phyloP scores from a whole-genome alignment of 176 grass and related monocot genomes.

The Oryza coarctata region DNA sequence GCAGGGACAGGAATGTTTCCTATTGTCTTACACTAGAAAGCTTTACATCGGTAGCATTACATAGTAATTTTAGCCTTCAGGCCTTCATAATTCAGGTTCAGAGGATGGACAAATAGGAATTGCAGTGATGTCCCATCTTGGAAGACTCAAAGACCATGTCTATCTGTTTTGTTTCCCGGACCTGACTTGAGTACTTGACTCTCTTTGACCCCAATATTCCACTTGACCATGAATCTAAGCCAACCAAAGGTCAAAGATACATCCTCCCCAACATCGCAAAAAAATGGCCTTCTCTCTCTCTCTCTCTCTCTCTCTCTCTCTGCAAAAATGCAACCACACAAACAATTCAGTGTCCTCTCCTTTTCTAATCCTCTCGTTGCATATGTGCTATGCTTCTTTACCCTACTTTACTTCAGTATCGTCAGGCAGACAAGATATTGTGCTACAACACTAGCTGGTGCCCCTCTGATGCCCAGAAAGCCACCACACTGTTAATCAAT shows the following conservation, averaged over 20 bases:
- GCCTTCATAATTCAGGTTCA: not conserved
- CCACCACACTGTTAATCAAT: slow-evolving; percentile 38
- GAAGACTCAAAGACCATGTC: not conserved
- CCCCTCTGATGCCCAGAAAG: slow-evolving; percentile 40
- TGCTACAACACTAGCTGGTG: slow-evolving; percentile 30
- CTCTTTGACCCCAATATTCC: slow-evolving; percentile 35
- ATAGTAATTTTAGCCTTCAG: not conserved
- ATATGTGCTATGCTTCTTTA: slow-evolving; percentile 32
- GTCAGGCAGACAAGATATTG: slow-evolving; percentile 52
- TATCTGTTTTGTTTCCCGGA: slow-evolving; percentile 4
- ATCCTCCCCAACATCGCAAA: slow-evolving; percentile 22
- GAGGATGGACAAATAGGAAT: not conserved
- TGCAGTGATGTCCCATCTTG: not conserved
- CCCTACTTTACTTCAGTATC: slow-evolving; percentile 20
- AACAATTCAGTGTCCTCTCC: slow-evolving; percentile 40
- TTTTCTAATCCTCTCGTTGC: slow-evolving; percentile 34
- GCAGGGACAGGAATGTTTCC: slow-evolving; percentile 1
- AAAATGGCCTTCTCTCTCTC: not conserved
- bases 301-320: not conserved
- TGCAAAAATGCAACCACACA: slow-evolving; percentile 27
- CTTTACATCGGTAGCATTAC: not conserved
- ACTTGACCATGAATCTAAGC: slow-evolving; percentile 11
- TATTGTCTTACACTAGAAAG: not conserved
- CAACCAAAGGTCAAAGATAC: slow-evolving; percentile 48
- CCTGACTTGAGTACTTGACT: not conserved